Base-by-base conservation (phyloP, 1,284 basidiomycete genomes). In the Termitomyces sp. region DNA sequence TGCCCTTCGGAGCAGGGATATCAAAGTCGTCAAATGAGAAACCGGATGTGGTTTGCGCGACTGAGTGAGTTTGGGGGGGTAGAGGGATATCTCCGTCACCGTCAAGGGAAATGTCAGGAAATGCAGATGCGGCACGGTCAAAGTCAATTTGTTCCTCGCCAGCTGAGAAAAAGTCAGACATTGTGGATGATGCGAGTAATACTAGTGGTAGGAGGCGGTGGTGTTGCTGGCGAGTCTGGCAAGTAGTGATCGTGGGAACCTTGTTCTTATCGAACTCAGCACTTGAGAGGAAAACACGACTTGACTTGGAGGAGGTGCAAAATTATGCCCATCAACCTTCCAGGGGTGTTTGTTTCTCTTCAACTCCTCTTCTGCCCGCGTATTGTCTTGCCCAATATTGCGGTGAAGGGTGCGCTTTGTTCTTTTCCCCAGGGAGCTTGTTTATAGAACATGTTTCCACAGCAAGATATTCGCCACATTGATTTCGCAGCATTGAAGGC, bases 381-480 rank as follows among this genome's bases (percentile, higher is more conserved):
- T 1, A 64, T 93, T 1, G 73, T 93, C 3, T 69, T 93, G 2
- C 93, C 93, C 5, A 78, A 80, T 57, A 58, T 96, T 1, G 63
- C 75, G 1, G 81, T 93, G 1, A 81, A 84, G 76, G 90, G 91
- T 93, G 64, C 70, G 49, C 49, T 35, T 46, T 41, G 13, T 42
- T 26, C 46, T 14, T 24, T 19, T 43, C n/a, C 19, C 14, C 13
- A 26, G 9, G 28, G 34, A 28, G 30, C 16, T 28, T 13, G 16
- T 48, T 42, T 49, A 46, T 58, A 54, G 51, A 60, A 57, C 57
- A 54, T 52, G 44, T 56, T 37, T 58, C 57, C 48, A 46, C 59
- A 81, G 78, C 65, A 80, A 91, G 93, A 92, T 66, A 93, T 98
- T 62, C 85, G 89, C 68, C 79, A 90, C 59, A 76, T 98, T 61